Conservation (phyloP, 129 eudicot species). For the Flaveria bidentis region DNA sequence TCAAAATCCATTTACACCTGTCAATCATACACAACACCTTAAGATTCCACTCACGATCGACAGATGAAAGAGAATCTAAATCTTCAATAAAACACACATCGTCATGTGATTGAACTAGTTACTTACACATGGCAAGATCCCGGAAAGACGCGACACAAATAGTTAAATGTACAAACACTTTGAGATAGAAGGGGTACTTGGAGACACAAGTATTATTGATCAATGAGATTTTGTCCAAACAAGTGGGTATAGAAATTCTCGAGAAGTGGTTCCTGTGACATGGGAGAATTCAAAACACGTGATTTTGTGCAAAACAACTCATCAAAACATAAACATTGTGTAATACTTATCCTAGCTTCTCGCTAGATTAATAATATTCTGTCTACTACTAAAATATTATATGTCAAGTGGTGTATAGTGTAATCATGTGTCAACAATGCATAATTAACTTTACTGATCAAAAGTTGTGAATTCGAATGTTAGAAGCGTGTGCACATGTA, state of each 20-base stretch:
- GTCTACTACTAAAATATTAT: too few relatives aligned
- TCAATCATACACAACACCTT: constrained; percentile 9
- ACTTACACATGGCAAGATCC: constrained; percentile 34
- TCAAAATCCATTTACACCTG: constrained; percentile 13
- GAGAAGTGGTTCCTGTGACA: constrained; percentile 27
- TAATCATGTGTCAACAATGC: background rate
- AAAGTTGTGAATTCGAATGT: background rate
- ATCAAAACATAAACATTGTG: constrained; percentile 13
- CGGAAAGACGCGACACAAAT: constrained; percentile 20
- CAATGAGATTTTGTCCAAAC: constrained; percentile 19
- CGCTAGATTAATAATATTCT: too few relatives aligned
- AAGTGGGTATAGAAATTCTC: constrained; percentile 25
- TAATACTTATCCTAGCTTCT: too few relatives aligned
- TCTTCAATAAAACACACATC: background rate
- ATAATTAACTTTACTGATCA: background rate
- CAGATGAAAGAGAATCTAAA: constrained; percentile 23
- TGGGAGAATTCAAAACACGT: constrained; percentile 43
- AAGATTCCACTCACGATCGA: constrained; percentile 18
- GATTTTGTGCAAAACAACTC: constrained; percentile 41
- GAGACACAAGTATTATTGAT: background rate
- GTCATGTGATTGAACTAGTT: constrained; percentile 14
- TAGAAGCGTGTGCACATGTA: background rate
- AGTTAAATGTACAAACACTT: background rate
- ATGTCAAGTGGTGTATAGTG: background rate
- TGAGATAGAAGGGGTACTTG: constrained; percentile 15